Evolutionary conservation across 2,329 filamentous ascomycete genomes (phyloP), one percentile per base, ranked within the genome.

Genomic region (Cordyceps javanica): DNA sequence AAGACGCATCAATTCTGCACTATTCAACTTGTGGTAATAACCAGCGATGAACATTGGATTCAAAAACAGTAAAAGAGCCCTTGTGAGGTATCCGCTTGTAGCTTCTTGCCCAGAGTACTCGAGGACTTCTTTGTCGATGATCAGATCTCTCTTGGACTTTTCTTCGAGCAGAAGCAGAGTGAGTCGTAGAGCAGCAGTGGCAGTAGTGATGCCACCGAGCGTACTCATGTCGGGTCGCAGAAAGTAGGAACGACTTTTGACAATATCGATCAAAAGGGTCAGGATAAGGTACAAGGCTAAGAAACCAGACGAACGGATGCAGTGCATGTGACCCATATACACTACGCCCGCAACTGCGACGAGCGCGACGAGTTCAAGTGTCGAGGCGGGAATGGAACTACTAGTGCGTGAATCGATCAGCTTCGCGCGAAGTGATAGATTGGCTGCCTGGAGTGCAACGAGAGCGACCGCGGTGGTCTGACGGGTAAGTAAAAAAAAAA

Each of bases 211-310:
- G 14, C 51, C 57, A 0, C 67, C 68, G 19, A 72, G 63, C 2
- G 55, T 26, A 2, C 50, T 25, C 30, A 68, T 60, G 2, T 53
- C 58, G 10, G 60, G 57, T 5, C 70, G 66, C 5, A 72, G 62
- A 64, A 69, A 72, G 0, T 70, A 62, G 0, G 72, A 73, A 23
- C 73, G 61, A 1, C 65, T 60, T 10, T 66, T 62, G 1, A 70
- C 68, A 19, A 69, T 60, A n/a, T 75, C 72, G 26, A 73, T 66
- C 9, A 73, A 44, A 3, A 69, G 60, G 0, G 69, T 68, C 5
- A 66, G 49, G 44, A 71, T 59, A 6, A 75, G 63, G 39, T 69
- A 75, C 3, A 57, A n/a, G 28, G 60, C 64, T 19, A 73, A 60
- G 1, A 74, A 39, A 0, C 64, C 60, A 32, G 73, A 73, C 0